Conservation (phyloP, 352 stramenopile species). For the Thraustotheca clavata region DNA sequence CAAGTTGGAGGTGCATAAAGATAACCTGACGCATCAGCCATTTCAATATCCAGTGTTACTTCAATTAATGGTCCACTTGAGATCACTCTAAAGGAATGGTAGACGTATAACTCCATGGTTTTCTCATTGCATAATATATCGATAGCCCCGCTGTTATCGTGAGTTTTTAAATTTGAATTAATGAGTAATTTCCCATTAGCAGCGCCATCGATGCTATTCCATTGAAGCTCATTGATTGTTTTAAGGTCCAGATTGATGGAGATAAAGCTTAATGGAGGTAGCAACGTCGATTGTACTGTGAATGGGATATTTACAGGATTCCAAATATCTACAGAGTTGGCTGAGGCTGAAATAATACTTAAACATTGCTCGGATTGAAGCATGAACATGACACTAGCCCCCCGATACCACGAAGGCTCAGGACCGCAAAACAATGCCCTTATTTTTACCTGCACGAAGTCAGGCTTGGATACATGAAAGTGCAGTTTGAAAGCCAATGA, state of each 20-base stretch:
- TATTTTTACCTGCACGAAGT: neutral
- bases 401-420: neutral
- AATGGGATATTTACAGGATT: neutral
- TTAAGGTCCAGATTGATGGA: neutral
- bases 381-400: neutral
- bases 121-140: neutral
- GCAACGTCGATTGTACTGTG: neutral
- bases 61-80: neutral
- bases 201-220: neutral
- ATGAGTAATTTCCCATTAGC: neutral
- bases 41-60: neutral
- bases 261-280: neutral
- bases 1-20: neutral
- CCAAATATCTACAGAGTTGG: neutral
- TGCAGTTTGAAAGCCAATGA: neutral
- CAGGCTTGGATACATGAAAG: neutral
- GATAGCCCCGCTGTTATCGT: neutral
- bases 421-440: neutral
- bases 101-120: neutral
- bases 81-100: neutral
- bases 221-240: neutral
- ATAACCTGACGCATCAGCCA: neutral
- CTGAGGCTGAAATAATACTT: neutral
- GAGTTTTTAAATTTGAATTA: neutral
- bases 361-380: neutral